Conservation (phyloP, 306 rosid genomes). For the Lagenaria siceraria region DNA sequence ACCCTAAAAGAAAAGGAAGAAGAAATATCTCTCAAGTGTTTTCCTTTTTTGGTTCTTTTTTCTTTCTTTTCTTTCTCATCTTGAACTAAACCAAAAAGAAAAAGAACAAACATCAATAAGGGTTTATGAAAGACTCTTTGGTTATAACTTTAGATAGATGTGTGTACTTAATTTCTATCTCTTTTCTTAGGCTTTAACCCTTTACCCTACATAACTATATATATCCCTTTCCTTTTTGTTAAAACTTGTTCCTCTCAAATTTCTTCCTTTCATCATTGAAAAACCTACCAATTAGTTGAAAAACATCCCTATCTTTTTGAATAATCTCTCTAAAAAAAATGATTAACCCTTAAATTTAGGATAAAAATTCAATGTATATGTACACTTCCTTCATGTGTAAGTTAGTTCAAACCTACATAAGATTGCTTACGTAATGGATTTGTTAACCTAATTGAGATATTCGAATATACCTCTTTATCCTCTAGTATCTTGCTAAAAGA, state of each 20-base stretch:
- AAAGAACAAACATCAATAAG: constrained; percentile 1
- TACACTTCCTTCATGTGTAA: neutral
- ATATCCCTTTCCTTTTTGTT: constrained; percentile 4
- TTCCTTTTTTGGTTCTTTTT: neutral
- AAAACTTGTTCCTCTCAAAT: neutral
- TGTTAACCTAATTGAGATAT: no score
- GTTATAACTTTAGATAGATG: constrained; percentile 23
- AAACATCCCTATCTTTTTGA: neutral
- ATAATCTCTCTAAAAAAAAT: neutral
- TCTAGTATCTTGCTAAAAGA: no score
- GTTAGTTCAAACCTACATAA: neutral
- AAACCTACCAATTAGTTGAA: neutral
- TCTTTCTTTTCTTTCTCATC: neutral
- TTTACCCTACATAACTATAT: constrained; percentile 6
- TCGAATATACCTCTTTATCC: no score
- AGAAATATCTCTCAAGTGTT: neutral
- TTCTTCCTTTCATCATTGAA: neutral
- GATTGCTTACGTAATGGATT: neutral
- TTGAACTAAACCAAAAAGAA: neutral
- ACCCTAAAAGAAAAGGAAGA: neutral
- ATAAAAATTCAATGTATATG: neutral
- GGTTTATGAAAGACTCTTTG: constrained; percentile 38
- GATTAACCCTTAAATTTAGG: neutral
- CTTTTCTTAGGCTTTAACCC: constrained; percentile 21
- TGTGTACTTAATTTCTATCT: constrained; percentile 25